Evolutionary conservation across 2,329 filamentous ascomycete genomes (phyloP).

Genomic region (Stagonosporopsis chrysanthemi): DNA sequence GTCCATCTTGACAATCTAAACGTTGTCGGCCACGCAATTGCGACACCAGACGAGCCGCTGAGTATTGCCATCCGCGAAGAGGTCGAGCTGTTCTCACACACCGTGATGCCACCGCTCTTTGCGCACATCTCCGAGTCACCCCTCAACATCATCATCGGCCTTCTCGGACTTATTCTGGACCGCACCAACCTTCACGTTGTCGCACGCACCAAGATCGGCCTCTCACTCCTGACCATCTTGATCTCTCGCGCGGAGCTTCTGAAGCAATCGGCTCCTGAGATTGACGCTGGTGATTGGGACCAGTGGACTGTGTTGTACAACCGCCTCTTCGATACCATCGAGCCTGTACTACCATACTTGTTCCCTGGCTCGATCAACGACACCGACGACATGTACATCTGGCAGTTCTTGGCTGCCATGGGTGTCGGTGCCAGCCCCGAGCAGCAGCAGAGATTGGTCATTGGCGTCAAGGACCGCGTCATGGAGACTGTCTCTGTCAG

Average conservation of each 20-base stretch:
- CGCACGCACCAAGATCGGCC: slow-evolving; percentile 84
- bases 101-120: slow-evolving; percentile 90
- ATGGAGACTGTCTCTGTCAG: slow-evolving; percentile 91
- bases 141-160: slow-evolving; percentile 87
- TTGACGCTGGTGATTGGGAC: slow-evolving; percentile 70
- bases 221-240: slow-evolving; percentile 91
- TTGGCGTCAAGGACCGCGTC: slow-evolving; percentile 96
- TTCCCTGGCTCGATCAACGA: slow-evolving; percentile 93
- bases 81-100: slow-evolving; percentile 86
- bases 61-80: slow-evolving; percentile 79
- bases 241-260: slow-evolving; percentile 92
- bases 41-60: slow-evolving; percentile 74
- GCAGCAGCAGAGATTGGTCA: slow-evolving; percentile 91
- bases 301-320: slow-evolving; percentile 88
- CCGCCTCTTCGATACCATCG: slow-evolving; percentile 83
- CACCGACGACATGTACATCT: slow-evolving; percentile 93
- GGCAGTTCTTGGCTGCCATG: slow-evolving; percentile 96
- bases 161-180: slow-evolving; percentile 82
- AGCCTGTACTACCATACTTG: slow-evolving; percentile 81
- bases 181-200: slow-evolving; percentile 85
- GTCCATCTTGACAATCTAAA: slow-evolving; percentile 92
- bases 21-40: slow-evolving; percentile 82
- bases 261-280: slow-evolving; percentile 77
- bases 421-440: slow-evolving; percentile 92
- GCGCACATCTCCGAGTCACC: slow-evolving; percentile 90